Base-by-base conservation (phyloP, 495 filamentous ascomycete genomes). In the Penicillium fimorum region DNA sequence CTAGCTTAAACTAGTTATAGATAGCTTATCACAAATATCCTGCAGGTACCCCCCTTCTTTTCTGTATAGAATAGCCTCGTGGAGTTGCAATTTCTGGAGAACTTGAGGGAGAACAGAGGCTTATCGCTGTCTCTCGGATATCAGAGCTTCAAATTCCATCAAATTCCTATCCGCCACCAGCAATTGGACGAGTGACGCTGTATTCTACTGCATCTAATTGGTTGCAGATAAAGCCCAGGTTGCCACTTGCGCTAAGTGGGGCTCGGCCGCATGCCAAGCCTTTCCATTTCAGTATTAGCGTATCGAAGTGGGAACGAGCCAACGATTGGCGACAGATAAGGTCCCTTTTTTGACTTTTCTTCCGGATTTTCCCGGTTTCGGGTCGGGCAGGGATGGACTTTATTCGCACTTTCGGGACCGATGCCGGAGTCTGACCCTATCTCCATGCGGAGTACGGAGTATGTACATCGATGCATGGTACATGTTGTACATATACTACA, bases 151-250 rank as follows among this genome's bases (percentile, higher is more conserved):
- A 18, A 11, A 13, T 30, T 32, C 45, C 17, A 7, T 32, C 40
- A 12, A 30, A 33, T 33, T 10, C 37, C 49, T 41, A 51, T 51
- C 49, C 35, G 35, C 49, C 35, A 40, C 35, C 49, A 29, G 24
- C 35, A 51, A 58, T 58, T 58, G 56, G 56, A 41, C 15, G n/a
- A 41, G 12, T 54, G 56, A 48, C 18, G 43, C 30, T 58, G 32
- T 11, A 25, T 12, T 41, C 18, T 12, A 13, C 12, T 18, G 3
- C 5, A 10, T 41, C 7, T 43, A 22, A 58, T 58, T 58, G 56
- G 56, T 43, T 54, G 41, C 49, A 54, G 56, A 58, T 58, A 58
- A 58, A 58, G 56, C 24, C 38, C 17, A 29, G 20, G 33, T 54
- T 29, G 50, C 56, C 56, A 54, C 49, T 40, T 0, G 9, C 17